Conservation (phyloP, 768 basidiomycete species). For the Mycena latifolia region DNA sequence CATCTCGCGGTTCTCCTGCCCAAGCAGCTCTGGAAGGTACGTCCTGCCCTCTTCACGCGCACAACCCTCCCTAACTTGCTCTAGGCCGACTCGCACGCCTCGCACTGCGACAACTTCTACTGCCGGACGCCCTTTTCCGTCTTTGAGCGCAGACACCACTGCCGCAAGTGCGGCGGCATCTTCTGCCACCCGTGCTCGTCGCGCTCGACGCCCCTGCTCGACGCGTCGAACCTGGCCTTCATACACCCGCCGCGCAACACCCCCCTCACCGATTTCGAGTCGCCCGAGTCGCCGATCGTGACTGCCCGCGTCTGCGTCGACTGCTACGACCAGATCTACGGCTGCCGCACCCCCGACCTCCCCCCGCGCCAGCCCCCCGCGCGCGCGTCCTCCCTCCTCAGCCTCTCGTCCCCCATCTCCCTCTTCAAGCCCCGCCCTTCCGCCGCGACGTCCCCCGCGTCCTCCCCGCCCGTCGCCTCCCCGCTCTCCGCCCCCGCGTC, state of each 20-base stretch:
- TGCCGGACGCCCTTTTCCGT: slow-evolving; percentile 76
- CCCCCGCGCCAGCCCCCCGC: slow-evolving; percentile 53
- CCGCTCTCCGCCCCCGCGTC: slow-evolving; percentile 35
- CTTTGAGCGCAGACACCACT: slow-evolving; percentile 85
- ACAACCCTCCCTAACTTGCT: too few species aligned
- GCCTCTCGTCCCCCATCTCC: slow-evolving; percentile 48
- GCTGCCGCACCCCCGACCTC: slow-evolving; percentile 47
- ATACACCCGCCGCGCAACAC: slow-evolving; percentile 77
- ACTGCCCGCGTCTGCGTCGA: slow-evolving; percentile 80
- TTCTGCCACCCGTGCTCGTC: slow-evolving; percentile 76
- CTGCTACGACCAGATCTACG: slow-evolving; percentile 82
- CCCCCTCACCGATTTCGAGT: slow-evolving; percentile 69
- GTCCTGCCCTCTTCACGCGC: too few species aligned
- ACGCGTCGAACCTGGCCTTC: slow-evolving; percentile 78
- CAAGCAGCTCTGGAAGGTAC: slow-evolving; percentile 76
- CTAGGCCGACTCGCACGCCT: slow-evolving; percentile 67
- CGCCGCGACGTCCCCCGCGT: slow-evolving; percentile 43
- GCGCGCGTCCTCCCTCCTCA: slow-evolving; percentile 48
- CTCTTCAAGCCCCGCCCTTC: slow-evolving; percentile 48
- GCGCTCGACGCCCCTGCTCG: slow-evolving; percentile 73
- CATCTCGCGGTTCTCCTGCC: slow-evolving; percentile 84
- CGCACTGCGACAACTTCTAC: slow-evolving; percentile 79
- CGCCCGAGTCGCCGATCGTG: slow-evolving; percentile 69
- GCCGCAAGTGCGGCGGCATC: slow-evolving; percentile 86
- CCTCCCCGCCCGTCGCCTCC: slow-evolving; percentile 22